Evolutionary conservation across 2,329 filamentous ascomycete genomes (phyloP), one percentile per base, ranked within the genome.

Genomic region (Beauveria asiatica): DNA sequence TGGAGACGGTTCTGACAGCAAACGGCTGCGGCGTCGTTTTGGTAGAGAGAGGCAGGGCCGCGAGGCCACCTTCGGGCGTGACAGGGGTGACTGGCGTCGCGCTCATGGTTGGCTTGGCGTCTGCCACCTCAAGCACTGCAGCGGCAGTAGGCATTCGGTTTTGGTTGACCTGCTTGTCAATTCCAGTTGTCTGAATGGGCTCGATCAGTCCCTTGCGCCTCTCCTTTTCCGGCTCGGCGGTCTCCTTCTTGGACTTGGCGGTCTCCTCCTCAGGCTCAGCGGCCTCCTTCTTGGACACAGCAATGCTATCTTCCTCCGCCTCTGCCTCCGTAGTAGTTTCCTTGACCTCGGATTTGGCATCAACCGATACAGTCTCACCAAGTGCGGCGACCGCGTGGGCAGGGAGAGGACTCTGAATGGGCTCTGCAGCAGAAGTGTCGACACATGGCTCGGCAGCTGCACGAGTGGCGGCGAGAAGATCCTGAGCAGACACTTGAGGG

Each of bases 121-220:
- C 23, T 17, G 16, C 37, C n/a, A 59, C 21, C 9, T 21, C 25
- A 37, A 41, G 27, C 44, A 53, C 45, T 19, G 61, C 27, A 88
- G 83, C 16, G 83, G 87, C 46, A 88, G 57, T 48, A 10, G 41
- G 13, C 13, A 30, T 41, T 25, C 7, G 19, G 17, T 37, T 48
- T 23, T 52, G 27, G 1, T 46, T 50, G 8, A 16, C 27, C 10
- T 52, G n/a, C 25, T 23, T 23, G 10, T 53, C 49, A 21, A 53
- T 59, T 27, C 19, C 83, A n/a, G 92, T 75, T 3, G 82, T 84
- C 42, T 73, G 75, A 56, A 89, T 86, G 19, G 83, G 83, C 30
- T 86, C 81, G 21, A 81, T 68, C 10, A 67, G 59, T 19, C 69
- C 64, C 60, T 70, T 76, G 39, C 59, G 59, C 30, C 49, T 60